phyloP scores from a whole-genome alignment of 495 filamentous ascomycete species.

The Physcia stellaris region DNA sequence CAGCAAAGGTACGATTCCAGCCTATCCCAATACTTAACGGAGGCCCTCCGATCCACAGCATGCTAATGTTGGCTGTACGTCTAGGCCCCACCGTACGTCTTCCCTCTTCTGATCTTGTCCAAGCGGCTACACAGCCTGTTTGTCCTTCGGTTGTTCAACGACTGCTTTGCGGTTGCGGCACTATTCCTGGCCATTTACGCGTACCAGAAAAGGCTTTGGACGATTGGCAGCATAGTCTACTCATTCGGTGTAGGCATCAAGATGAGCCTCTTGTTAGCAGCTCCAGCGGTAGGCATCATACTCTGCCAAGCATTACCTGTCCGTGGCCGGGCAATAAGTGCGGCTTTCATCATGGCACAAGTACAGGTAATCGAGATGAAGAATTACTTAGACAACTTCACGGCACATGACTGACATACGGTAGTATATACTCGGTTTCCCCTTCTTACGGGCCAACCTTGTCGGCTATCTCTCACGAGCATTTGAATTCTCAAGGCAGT shows the following conservation, averaged over 20 bases:
- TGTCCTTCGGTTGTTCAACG: constrained; percentile 87
- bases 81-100: constrained; percentile 75
- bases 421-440: constrained; percentile 46
- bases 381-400: background rate
- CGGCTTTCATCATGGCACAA: constrained; percentile 56
- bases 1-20: constrained; percentile 49
- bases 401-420: too few relatives aligned
- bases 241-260: constrained; percentile 75
- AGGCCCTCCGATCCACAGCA: too few relatives aligned
- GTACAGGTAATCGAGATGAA: constrained; percentile 41
- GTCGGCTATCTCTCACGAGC: constrained; percentile 62
- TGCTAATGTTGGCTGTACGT: too few relatives aligned
- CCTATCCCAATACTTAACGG: background rate
- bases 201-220: constrained; percentile 60
- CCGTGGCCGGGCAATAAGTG: constrained; percentile 42
- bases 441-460: constrained; percentile 58
- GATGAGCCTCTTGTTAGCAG: constrained; percentile 75
- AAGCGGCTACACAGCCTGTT: constrained; percentile 92
- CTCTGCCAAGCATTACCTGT: constrained; percentile 57
- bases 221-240: constrained; percentile 55
- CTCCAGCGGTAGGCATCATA: constrained; percentile 64
- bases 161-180: constrained; percentile 70
- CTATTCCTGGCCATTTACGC: constrained; percentile 69
- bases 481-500: constrained; percentile 79
- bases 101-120: constrained; percentile 75